Conservation (phyloP, 2,329 filamentous ascomycete genomes). For the Penicillium sp. region DNA sequence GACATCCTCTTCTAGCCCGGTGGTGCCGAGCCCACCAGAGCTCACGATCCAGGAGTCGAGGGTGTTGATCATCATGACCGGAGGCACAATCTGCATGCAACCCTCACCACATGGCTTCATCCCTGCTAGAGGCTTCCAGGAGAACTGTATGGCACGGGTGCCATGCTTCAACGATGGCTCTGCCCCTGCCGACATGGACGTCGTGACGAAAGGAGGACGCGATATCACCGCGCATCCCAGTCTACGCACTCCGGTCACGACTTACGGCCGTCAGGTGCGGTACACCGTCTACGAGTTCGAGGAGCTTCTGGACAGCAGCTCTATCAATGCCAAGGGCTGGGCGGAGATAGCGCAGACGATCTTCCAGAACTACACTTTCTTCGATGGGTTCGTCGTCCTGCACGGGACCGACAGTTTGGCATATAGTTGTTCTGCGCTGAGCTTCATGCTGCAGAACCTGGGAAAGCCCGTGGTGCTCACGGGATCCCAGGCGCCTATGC, state of each 20-base stretch:
- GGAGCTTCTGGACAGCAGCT: constrained; percentile 83
- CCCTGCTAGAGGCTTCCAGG: constrained; percentile 76
- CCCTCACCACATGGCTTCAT: constrained; percentile 77
- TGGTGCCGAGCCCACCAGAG: constrained; percentile 22
- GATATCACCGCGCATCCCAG: constrained; percentile 61
- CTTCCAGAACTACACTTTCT: constrained; percentile 80
- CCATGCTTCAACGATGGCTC: constrained; percentile 84
- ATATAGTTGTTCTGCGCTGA: constrained; percentile 86
- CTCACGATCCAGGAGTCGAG: constrained; percentile 66
- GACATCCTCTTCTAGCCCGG: constrained; percentile 25
- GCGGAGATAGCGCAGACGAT: constrained; percentile 79
- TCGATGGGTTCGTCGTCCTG: constrained; percentile 87
- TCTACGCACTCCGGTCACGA: constrained; percentile 76
- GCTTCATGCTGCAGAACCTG: constrained; percentile 89
- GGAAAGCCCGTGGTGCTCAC: constrained; percentile 91
- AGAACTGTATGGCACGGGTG: constrained; percentile 77
- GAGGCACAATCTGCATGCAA: constrained; percentile 82
- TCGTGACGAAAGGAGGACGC: constrained; percentile 54
- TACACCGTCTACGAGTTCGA: constrained; percentile 85
- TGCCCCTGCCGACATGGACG: constrained; percentile 56
- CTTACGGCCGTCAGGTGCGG: constrained; percentile 77
- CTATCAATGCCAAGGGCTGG: constrained; percentile 85
- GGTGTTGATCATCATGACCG: constrained; percentile 88
- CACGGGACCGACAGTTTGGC: constrained; percentile 89
- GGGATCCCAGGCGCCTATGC: constrained; percentile 80